Conservation (phyloP, 2,329 filamentous ascomycete species). For the Xenosphaeropsis pyriputrescens region DNA sequence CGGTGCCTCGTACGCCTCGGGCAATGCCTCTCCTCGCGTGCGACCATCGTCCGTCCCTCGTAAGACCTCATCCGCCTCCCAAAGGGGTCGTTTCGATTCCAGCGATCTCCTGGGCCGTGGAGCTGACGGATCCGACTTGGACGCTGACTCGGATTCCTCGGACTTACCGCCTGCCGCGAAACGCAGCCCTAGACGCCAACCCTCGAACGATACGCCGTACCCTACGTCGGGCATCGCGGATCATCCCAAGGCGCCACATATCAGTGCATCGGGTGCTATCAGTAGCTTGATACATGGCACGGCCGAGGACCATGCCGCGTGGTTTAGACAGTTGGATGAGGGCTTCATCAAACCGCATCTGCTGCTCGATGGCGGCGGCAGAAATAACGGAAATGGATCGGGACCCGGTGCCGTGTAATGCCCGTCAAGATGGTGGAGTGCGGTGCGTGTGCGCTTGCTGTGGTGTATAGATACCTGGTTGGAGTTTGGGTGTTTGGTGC, state of each 20-base stretch:
- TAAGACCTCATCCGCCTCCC: constrained; percentile 27
- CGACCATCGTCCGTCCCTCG: constrained; percentile 33
- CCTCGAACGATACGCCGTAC: constrained; percentile 9
- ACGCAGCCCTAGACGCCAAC: constrained; percentile 10
- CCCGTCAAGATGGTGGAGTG: no score
- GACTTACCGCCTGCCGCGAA: constrained; percentile 47
- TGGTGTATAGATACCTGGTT: no score
- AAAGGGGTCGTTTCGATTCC: constrained; percentile 25
- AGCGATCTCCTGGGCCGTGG: constrained; percentile 35
- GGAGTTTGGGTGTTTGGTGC: no score
- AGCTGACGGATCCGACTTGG: constrained; percentile 33
- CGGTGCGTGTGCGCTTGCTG: no score
- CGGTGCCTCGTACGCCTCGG: constrained; percentile 21
- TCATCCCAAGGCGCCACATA: constrained; percentile 20
- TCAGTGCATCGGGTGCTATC: constrained; percentile 60
- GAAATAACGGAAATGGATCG: constrained; percentile 7
- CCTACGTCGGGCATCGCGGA: constrained; percentile 15
- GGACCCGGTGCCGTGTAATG: constrained; percentile 8
- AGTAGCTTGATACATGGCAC: constrained; percentile 64
- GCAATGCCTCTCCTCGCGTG: constrained; percentile 13
- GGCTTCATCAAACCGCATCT: constrained; percentile 90
- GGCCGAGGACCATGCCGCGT: constrained; percentile 73
- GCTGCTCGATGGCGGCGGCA: constrained; percentile 53
- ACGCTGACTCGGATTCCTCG: constrained; percentile 50
- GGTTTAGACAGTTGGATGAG: constrained; percentile 89